A percentile compares a stretch with the other conserved stretches of the same genome.
These are phyloP conservation scores for Cinchona pubescens DNA, from an alignment of 257 asterid species.

Conservation along the genomic window DNA sequence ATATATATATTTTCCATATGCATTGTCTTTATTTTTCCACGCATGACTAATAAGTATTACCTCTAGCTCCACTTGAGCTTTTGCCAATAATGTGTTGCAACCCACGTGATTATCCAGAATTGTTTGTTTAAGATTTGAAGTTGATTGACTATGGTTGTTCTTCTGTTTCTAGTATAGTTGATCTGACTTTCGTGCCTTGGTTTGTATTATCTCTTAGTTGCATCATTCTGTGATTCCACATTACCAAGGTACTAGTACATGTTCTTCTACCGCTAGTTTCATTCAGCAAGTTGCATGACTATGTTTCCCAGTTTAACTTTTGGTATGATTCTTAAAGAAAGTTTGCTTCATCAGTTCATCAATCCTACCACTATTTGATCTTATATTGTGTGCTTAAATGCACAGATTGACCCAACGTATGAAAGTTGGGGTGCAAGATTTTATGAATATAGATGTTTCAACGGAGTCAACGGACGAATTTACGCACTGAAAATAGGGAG, in stretches of 20 bases:
- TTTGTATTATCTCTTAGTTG: not conserved
- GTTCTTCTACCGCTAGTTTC: not conserved
- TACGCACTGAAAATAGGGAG: no score
- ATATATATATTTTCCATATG: not conserved
- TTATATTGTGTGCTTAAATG: not conserved
- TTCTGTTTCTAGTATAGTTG: not conserved
- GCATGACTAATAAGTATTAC: not conserved
- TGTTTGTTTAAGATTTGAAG: not conserved
- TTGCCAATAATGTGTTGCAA: constrained; percentile 3
- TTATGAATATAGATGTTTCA: no score
- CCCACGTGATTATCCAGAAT: constrained; percentile 2
- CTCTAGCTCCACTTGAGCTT: not conserved
- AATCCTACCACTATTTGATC: not conserved
- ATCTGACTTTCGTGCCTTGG: not conserved
- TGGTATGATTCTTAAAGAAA: not conserved
- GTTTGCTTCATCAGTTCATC: not conserved
- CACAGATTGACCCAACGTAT: not conserved
- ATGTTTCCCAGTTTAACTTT: not conserved
- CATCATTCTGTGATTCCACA: constrained; percentile 1
- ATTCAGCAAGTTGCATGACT: not conserved
- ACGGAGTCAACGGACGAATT: no score
- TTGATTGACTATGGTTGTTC: constrained; percentile 8
- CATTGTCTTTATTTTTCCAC: constrained; percentile 5
- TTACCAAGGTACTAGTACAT: not conserved
- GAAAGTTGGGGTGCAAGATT: not conserved